A percentile compares a stretch with the other conserved stretches of the same genome.
Evolutionary conservation across 2,329 filamentous ascomycete species (phyloP).

Genomic region (Exophiala dermatitidis): DNA sequence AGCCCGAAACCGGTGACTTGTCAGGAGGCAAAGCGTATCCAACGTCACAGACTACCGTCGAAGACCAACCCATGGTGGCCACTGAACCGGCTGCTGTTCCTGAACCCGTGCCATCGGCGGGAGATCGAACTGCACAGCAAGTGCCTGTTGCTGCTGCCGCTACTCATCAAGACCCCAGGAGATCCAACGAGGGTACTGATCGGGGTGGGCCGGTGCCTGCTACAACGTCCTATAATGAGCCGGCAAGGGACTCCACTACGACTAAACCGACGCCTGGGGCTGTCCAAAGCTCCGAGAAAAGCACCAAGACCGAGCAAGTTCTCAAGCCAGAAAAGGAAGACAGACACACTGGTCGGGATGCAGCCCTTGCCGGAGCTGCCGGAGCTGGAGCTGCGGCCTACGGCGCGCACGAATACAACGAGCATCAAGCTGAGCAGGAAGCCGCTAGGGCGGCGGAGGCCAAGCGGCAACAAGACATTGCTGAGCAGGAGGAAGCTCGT

Average conservation of each 20-base stretch:
- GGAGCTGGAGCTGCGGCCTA: conserved; percentile 13
- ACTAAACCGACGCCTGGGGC: neutral
- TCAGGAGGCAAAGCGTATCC: neutral
- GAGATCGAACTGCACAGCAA: no score
- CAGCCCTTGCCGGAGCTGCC: conserved; percentile 10
- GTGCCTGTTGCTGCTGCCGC: neutral
- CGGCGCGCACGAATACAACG: conserved; percentile 12
- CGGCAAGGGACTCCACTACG: neutral
- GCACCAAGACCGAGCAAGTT: neutral
- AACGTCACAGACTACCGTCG: neutral
- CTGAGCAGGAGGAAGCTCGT: conserved; percentile 15
- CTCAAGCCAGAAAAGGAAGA: conserved; percentile 4
- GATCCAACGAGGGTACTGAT: neutral
- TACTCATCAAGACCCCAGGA: neutral
- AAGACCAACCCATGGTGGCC: neutral
- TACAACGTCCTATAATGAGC: neutral
- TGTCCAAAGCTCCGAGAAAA: neutral
- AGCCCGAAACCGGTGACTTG: neutral
- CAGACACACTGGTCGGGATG: conserved; percentile 15
- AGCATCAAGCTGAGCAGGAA: conserved; percentile 12
- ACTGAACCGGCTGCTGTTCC: neutral
- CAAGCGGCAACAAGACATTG: conserved; percentile 19
- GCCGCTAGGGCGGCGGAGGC: conserved; percentile 4
- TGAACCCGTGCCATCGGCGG: neutral
- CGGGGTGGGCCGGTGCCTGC: neutral